Conservation (phyloP, 441 rosid genomes). For the Populus tomentosa region DNA sequence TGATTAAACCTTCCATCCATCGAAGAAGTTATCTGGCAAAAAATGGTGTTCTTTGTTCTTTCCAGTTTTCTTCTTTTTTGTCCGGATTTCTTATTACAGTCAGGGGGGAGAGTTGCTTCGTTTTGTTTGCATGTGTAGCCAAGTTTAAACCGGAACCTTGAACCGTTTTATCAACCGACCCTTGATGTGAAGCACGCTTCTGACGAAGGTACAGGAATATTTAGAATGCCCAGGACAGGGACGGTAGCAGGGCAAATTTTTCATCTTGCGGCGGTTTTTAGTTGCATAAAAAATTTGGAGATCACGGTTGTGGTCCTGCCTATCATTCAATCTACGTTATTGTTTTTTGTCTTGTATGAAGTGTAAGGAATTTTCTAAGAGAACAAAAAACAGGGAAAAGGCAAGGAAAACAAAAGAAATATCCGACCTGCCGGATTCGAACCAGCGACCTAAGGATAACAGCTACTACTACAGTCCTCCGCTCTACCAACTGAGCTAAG, state of each 20-base stretch:
- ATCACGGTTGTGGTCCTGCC: background rate
- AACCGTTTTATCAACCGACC: background rate
- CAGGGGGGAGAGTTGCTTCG: too few species aligned
- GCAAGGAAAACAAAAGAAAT: background rate
- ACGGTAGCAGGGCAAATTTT: background rate
- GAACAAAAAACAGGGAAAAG: too few species aligned
- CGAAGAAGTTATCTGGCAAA: background rate
- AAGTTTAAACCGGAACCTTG: too few species aligned
- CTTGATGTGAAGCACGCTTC: background rate
- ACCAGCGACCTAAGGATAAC: background rate
- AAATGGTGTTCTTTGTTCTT: background rate
- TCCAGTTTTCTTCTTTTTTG: too few species aligned
- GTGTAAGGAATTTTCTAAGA: background rate
- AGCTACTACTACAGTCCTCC: slow-evolving; percentile 48
- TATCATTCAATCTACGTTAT: background rate
- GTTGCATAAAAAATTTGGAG: background rate
- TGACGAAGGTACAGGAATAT: background rate
- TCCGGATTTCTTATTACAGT: background rate
- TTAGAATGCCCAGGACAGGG: background rate
- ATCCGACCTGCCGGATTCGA: background rate
- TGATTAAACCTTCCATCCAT: background rate
- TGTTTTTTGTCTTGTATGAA: background rate
- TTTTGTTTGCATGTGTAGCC: too few species aligned
- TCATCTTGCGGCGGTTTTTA: background rate
- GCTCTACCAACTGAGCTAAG: slow-evolving; percentile 79